Percentiles rank a stretch among this genome's conserved stretches.
Evolutionary conservation across 2,329 filamentous ascomycete species (phyloP).

Genomic region (Penicillium sp.): DNA sequence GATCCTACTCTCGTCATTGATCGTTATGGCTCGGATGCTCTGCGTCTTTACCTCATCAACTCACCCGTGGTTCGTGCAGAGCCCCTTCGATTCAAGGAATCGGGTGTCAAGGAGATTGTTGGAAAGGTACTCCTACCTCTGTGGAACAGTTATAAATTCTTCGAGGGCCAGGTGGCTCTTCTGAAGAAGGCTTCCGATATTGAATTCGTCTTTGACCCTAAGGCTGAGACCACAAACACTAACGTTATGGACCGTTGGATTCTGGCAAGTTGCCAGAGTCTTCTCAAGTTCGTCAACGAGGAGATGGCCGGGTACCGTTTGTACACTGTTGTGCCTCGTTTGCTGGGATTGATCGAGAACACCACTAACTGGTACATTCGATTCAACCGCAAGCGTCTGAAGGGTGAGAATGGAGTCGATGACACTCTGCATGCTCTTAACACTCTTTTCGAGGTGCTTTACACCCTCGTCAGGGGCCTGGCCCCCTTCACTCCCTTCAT

Average conservation of each 20-base stretch:
- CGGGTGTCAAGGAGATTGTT: slow-evolving; percentile 91
- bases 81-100: slow-evolving; percentile 85
- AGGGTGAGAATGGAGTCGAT: slow-evolving; percentile 81
- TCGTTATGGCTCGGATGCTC: slow-evolving; percentile 86
- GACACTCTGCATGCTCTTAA: slow-evolving; percentile 91
- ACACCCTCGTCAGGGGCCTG: slow-evolving; percentile 81
- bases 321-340: slow-evolving; percentile 87
- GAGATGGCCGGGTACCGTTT: slow-evolving; percentile 83
- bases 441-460: slow-evolving; percentile 90
- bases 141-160: slow-evolving; percentile 98
- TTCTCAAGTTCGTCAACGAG: slow-evolving; percentile 86
- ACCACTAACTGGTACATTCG: slow-evolving; percentile 99
- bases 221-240: slow-evolving; percentile 71
- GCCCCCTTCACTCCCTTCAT: slow-evolving; percentile 96
- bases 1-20: slow-evolving; percentile 81
- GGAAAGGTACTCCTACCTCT: slow-evolving; percentile 85
- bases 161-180: slow-evolving; percentile 81
- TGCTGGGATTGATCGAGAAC: slow-evolving; percentile 84
- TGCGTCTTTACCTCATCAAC: slow-evolving; percentile 95
- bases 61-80: slow-evolving; percentile 92
- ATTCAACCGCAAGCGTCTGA: slow-evolving; percentile 87
- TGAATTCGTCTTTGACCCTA: slow-evolving; percentile 77
- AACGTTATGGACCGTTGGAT: slow-evolving; percentile 99
- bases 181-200: slow-evolving; percentile 81
- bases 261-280: slow-evolving; percentile 84